Evolutionary conservation across 768 basidiomycete species (phyloP).

Genomic region (Rhodotorula diobovata): DNA sequence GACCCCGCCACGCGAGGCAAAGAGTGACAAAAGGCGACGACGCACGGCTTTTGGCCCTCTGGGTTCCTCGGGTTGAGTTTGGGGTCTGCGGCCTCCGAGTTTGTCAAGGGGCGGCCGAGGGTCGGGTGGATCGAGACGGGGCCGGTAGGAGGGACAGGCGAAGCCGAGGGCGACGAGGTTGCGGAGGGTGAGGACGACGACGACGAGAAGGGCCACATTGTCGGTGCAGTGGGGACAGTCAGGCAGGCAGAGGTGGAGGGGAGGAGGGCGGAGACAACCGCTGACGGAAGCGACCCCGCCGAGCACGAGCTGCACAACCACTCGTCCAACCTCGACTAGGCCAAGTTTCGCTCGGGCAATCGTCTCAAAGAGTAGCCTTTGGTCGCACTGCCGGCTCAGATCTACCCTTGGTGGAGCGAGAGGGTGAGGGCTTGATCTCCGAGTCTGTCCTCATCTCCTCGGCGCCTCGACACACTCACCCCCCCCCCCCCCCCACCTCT

Average conservation of each 20-base stretch:
- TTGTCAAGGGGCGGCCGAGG: conserved; percentile 12
- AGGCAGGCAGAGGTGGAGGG: not conserved
- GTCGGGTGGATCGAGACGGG: conserved; percentile 16
- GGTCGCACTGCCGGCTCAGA: no score
- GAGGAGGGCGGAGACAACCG: not conserved
- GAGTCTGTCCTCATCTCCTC: no score
- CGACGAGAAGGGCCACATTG: conserved; percentile 34
- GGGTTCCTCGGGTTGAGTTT: conserved; percentile 78
- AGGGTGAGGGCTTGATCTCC: no score
- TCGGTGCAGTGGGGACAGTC: no score
- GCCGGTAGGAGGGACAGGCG: conserved; percentile 1
- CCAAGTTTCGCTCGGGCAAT: no score
- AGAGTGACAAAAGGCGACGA: conserved; percentile 15
- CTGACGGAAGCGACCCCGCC: not conserved
- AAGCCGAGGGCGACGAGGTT: not conserved
- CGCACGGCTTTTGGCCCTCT: conserved; percentile 89
- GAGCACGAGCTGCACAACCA: no score
- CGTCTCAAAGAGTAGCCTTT: no score
- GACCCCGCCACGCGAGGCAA: no score
- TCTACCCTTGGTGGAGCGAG: no score
- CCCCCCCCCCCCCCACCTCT: no score
- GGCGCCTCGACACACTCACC: no score
- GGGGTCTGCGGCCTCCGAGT: conserved; percentile 37
- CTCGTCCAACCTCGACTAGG: no score
- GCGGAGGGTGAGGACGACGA: not conserved